Evolutionary conservation across 129 eudicot species (phyloP), one percentile per base, ranked within the genome.

Genomic region (Lactuca saligna): DNA sequence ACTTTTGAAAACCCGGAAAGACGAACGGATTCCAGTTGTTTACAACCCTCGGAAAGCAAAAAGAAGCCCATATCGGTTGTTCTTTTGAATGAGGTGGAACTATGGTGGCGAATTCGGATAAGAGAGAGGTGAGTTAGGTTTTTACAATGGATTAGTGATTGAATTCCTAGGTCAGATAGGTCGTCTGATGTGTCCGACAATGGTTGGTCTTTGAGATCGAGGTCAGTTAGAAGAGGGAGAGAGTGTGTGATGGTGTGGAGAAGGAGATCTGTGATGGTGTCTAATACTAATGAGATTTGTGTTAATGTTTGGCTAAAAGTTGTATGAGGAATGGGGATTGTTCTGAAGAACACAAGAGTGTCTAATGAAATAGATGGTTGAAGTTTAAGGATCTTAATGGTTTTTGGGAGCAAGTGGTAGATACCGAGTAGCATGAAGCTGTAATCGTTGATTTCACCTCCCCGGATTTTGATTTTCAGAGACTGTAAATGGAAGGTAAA

Each of bases 171-270:
- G 77, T 82, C 83, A 31, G 86, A 82, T 54, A 86, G 66, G 79
- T 84, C 88, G 32, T 77, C 58, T 2, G 17, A 20, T 20, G 77
- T 90, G 46, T 83, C 78, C 0, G 48, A 35, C 15, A 6, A 29
- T 53, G 93, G 82, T 55, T 73, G 66, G 85, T 89, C 93, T 84
- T 86, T 82, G 63, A 89, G 88, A 70, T 89, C 85, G 66, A 89
- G 82, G 61, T 89, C 88, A 57, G 72, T 69, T 64, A 89, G 57
- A 5, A 71, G 70, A 54, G 96, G 90, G 61, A 86, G 82, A 56
- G 80, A 57, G 46, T 51, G 33, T 37, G 75, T 65, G 59, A 84
- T 80, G 13, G 74, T 16, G 17, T 48, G 37, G n/a, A 84, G n/a
- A 31, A 89, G 86, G 15, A 50, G 44, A 57, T 89, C 93, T 2